Base-by-base conservation (phyloP, 2,329 filamentous ascomycete species). In the Zarea fungicola region DNA sequence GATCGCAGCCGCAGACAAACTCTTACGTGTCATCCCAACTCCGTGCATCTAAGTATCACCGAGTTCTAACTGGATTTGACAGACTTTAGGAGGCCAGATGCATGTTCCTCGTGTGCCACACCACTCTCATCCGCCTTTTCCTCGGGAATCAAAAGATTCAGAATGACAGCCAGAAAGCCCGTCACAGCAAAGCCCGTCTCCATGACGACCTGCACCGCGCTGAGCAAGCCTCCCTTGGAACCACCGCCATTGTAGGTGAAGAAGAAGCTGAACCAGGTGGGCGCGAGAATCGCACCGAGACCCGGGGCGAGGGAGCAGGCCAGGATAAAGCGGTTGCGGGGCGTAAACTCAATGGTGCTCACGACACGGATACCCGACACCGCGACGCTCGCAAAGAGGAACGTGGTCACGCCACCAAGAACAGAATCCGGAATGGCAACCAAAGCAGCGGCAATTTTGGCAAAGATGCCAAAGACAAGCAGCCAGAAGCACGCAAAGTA, bases 391-490 rank as follows among this genome's bases (percentile, higher is more conserved):
- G 76, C 77, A 69, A 91, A 93, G 16, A 93, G 75, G 65, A 93
- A 93, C 0, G 87, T 89, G 0, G 88, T 85, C 83, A 87, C 86
- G 39, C 83, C 83, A 29, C 82, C 83, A 3, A 86, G 73, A 2
- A 85, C 81, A 1, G 80, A 61, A 3, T 74, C 67, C 0, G 88
- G 88, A 55, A 93, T 92, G 4, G 87, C 78, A 5, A 89, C 85
- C 4, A 93, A 78, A 0, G 86, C 77, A 1, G 87, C 88, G 0
- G 86, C 87, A 56, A 92, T 91, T 65, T 93, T 92, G 56, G 86
- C 81, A 58, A 92, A 89, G 52, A 93, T 71, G 13, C 88, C 89
- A 80, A 90, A 89, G 55, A 93, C 65, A 52, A 93, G 67, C 8
- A 93, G 76, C 72, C 89, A 90, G 59, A 86, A 74, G 62, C 78